Conservation (phyloP, 1,284 basidiomycete species). For the Anthracocystis walkeri region DNA sequence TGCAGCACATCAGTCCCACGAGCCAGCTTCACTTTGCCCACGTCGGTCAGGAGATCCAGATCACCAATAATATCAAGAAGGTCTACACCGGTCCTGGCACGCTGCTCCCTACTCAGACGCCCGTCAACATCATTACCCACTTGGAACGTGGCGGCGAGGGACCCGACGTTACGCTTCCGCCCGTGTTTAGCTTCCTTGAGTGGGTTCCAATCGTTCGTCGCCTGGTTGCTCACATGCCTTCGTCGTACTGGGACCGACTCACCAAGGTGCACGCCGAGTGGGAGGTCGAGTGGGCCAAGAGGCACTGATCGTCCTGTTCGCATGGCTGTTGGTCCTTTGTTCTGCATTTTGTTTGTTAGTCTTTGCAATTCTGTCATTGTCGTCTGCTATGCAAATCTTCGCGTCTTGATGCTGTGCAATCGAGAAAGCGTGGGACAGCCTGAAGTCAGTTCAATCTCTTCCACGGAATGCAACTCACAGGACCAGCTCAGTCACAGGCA, state of each 20-base stretch:
- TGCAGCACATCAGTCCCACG: constrained; percentile 36
- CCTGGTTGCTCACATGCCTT: constrained; percentile 33
- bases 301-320: constrained; percentile 16
- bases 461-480: too few relatives aligned
- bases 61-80: constrained; percentile 24
- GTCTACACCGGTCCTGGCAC: constrained; percentile 51
- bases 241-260: constrained; percentile 45
- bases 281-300: constrained; percentile 19
- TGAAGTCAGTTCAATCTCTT: background rate
- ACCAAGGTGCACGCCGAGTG: constrained; percentile 38
- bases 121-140: constrained; percentile 46
- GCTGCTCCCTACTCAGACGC: constrained; percentile 32
- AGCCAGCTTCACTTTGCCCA: constrained; percentile 57
- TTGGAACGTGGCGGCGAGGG: constrained; percentile 35
- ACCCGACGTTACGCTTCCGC: constrained; percentile 38
- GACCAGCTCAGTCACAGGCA: background rate
- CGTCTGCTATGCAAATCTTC: background rate
- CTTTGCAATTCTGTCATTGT: constrained; percentile 1
- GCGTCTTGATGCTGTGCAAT: background rate
- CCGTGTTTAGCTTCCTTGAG: constrained; percentile 20
- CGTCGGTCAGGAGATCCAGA: constrained; percentile 49
- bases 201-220: constrained; percentile 31
- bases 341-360: background rate
- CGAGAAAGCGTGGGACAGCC: background rate
- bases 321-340: background rate